These are phyloP conservation scores for Petunia hybrid DNA, from an alignment of 305 asterid genomes.

Conservation along the genomic window DNA sequence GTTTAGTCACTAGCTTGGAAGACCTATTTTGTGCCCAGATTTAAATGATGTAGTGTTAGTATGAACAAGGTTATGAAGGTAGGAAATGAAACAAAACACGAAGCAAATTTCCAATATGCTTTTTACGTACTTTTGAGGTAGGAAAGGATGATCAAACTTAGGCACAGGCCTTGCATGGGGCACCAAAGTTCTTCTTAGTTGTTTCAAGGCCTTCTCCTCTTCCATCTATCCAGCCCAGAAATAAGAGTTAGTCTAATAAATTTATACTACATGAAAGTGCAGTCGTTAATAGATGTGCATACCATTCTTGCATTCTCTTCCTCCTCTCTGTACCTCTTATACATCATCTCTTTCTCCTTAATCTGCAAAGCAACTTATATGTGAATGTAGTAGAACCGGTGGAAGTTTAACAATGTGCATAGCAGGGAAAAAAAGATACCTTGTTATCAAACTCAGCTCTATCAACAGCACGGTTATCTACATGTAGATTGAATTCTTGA, in stretches of 20 bases:
- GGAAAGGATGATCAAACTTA: conserved; percentile 73
- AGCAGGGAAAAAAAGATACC: conserved; percentile 44
- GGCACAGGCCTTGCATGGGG: conserved; percentile 92
- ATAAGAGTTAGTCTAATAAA: neutral
- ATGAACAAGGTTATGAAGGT: neutral
- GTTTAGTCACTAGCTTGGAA: conserved; percentile 64
- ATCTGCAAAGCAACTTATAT: conserved; percentile 49
- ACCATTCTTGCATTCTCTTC: conserved; percentile 88
- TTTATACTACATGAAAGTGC: neutral
- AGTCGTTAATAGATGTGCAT: neutral
- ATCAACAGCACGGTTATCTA: conserved; percentile 74
- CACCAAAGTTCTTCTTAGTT: conserved; percentile 74
- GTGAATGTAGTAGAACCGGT: conserved; percentile 29
- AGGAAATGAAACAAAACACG: neutral
- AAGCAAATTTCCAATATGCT: neutral
- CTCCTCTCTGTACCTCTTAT: conserved; percentile 90
- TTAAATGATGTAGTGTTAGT: neutral
- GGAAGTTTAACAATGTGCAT: neutral
- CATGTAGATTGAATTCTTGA: conserved; percentile 78
- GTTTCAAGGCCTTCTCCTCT: conserved; percentile 93
- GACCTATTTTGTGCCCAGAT: conserved; percentile 52
- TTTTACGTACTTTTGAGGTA: conserved; percentile 72
- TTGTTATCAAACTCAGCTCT: conserved; percentile 90
- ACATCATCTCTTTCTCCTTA: conserved; percentile 81
- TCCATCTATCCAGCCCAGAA: conserved; percentile 62